Evolutionary conservation across 371 early-diverging fungal genomes (phyloP).

Genomic region (Syncephalastrum monosporum): DNA sequence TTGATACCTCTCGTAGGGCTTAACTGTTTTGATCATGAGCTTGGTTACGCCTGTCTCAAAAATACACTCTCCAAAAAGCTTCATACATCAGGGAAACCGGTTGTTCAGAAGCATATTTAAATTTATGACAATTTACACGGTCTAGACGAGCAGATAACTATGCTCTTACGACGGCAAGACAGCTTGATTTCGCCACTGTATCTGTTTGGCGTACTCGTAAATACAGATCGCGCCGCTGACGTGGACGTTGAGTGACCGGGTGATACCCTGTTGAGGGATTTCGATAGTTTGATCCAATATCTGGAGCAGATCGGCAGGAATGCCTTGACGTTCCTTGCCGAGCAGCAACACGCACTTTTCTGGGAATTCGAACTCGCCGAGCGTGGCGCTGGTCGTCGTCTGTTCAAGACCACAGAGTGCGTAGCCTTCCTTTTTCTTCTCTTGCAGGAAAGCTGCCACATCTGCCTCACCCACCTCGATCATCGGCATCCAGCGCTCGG

Average conservation of each 20-base stretch:
- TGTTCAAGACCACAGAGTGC: constrained; percentile 67
- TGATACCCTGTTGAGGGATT: constrained; percentile 67
- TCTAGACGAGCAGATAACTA: no score
- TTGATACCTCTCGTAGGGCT: no score
- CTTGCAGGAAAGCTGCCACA: constrained; percentile 38
- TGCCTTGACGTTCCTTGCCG: constrained; percentile 58
- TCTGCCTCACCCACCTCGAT: constrained; percentile 45
- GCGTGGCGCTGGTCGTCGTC: constrained; percentile 54
- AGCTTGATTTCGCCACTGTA: constrained; percentile 32
- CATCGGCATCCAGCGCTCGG: constrained; percentile 68
- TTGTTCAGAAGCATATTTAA: no score
- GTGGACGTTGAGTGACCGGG: constrained; percentile 64
- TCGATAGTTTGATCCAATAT: constrained; percentile 61
- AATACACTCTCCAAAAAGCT: no score
- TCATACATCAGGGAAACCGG: no score
- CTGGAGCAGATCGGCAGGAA: constrained; percentile 57
- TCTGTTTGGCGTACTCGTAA: constrained; percentile 61
- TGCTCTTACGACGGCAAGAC: neutral
- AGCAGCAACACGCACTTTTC: constrained; percentile 54
- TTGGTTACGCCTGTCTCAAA: no score
- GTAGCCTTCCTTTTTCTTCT: constrained; percentile 58
- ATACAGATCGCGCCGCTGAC: constrained; percentile 63
- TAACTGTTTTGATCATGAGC: no score
- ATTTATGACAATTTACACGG: no score
- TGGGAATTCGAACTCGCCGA: constrained; percentile 58